Evolutionary conservation across 495 filamentous ascomycete genomes (phyloP).

Genomic region (Lasiosphaeris hirsuta): DNA sequence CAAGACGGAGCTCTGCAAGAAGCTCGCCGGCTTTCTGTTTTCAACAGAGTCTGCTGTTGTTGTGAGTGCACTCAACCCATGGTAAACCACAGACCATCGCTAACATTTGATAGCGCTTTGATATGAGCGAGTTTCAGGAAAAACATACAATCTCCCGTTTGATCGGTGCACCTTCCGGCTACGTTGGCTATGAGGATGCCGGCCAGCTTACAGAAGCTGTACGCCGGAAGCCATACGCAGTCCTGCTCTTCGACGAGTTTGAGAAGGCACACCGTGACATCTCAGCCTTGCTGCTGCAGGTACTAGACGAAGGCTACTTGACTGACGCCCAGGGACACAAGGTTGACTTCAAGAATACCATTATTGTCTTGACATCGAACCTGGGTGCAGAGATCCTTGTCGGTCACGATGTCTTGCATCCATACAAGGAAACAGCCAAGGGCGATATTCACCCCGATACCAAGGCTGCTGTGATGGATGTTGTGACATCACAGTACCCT

Average conservation of each 20-base stretch:
- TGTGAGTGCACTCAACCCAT: background rate
- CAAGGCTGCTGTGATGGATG: conserved; percentile 79
- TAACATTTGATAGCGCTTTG: conserved; percentile 55
- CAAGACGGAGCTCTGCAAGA: conserved; percentile 97
- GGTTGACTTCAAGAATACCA: conserved; percentile 91
- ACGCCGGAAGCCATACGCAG: conserved; percentile 90
- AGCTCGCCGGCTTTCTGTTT: conserved; percentile 89
- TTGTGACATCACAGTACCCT: conserved; percentile 73
- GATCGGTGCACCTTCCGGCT: conserved; percentile 89
- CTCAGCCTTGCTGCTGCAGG: conserved; percentile 87
- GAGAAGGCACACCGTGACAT: conserved; percentile 97
- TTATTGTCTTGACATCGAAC: conserved; percentile 95
- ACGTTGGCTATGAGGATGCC: conserved; percentile 95
- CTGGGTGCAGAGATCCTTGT: conserved; percentile 76
- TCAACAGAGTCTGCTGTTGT: conserved; percentile 82
- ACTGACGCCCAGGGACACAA: conserved; percentile 95
- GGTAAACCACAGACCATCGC: background rate
- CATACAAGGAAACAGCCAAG: conserved; percentile 55
- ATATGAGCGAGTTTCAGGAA: conserved; percentile 98
- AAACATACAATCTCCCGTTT: conserved; percentile 92
- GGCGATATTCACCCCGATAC: conserved; percentile 66
- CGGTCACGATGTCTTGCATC: conserved; percentile 52
- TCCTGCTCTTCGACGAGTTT: conserved; percentile 94
- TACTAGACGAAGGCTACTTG: conserved; percentile 93
- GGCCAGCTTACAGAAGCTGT: conserved; percentile 96